A percentile compares a stretch with the other conserved stretches of the same genome.
Evolutionary conservation across 306 rosid species (phyloP).

Genomic region (Astragalus membranaceus): DNA sequence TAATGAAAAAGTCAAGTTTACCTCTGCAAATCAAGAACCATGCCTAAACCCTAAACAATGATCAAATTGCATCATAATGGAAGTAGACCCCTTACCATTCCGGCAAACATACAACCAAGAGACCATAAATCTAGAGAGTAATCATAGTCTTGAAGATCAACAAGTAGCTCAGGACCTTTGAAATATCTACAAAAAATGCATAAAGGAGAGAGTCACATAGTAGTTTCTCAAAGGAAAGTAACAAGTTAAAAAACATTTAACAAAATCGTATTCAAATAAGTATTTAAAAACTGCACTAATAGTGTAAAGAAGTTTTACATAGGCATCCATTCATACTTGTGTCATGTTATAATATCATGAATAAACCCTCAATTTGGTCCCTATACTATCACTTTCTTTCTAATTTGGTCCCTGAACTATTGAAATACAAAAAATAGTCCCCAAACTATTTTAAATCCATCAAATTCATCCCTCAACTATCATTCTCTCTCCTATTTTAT

Average conservation of each 20-base stretch:
- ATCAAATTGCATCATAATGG: neutral
- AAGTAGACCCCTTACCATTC: conserved; percentile 56
- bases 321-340: no score
- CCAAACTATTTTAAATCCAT: no score
- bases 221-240: neutral
- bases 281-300: no score
- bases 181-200: conserved; percentile 54
- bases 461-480: no score
- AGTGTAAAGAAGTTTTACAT: no score
- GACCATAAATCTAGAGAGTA: conserved; percentile 87
- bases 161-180: conserved; percentile 94
- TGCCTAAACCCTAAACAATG: neutral
- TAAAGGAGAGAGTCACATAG: neutral
- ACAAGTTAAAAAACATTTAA: neutral
- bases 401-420: no score
- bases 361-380: no score
- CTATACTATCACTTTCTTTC: no score
- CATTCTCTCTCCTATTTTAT: no score
- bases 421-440: no score
- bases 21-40: neutral
- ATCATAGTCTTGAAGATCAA: conserved; percentile 94
- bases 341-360: no score
- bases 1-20: neutral
- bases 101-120: conserved; percentile 93
- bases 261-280: neutral